Percentiles rank a stretch among this genome's conserved stretches.
Conservation (phyloP, 306 rosid species). For the Mimosa bimucronata region DNA sequence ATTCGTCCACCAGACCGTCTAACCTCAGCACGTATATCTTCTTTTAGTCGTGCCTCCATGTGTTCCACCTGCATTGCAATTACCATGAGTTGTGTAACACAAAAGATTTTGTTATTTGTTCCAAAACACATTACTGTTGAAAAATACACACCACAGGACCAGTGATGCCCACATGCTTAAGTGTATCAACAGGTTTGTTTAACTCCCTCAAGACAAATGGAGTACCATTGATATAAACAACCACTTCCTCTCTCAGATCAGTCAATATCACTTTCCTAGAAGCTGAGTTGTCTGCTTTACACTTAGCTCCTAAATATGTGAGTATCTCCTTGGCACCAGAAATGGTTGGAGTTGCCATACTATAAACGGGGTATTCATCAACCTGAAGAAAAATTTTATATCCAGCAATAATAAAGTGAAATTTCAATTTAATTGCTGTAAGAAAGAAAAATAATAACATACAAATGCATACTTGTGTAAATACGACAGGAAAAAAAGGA, state of each 20-base stretch:
- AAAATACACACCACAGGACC: slow-evolving; percentile 72
- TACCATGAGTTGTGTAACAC: slow-evolving; percentile 38
- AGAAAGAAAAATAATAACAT: slow-evolving; percentile 11
- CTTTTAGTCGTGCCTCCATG: slow-evolving; percentile 83
- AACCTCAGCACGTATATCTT: slow-evolving; percentile 81
- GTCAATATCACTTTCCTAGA: slow-evolving; percentile 68
- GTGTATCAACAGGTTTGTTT: slow-evolving; percentile 85
- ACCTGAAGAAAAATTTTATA: slow-evolving; percentile 50
- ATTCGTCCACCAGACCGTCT: slow-evolving; percentile 74
- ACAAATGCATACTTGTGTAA: not conserved
- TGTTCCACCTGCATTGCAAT: slow-evolving; percentile 77
- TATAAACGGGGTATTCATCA: slow-evolving; percentile 81
- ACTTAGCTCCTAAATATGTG: slow-evolving; percentile 63
- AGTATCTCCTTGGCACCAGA: slow-evolving; percentile 91
- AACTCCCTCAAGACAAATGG: slow-evolving; percentile 91
- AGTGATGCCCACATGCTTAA: slow-evolving; percentile 89
- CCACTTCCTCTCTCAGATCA: slow-evolving; percentile 87
- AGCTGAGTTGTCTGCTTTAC: slow-evolving; percentile 50
- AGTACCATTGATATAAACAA: slow-evolving; percentile 78
- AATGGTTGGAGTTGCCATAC: slow-evolving; percentile 94
- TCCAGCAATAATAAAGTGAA: not conserved
- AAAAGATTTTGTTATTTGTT: slow-evolving; percentile 31
- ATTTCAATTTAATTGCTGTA: slow-evolving; percentile 11
- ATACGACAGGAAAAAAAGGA: not conserved
- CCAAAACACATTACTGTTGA: slow-evolving; percentile 35